Percentiles rank a stretch among this genome's conserved stretches.
These are phyloP conservation scores for Metschnikowia gruessii DNA, from an alignment of 805 yeast species.

Conservation along the genomic window DNA sequence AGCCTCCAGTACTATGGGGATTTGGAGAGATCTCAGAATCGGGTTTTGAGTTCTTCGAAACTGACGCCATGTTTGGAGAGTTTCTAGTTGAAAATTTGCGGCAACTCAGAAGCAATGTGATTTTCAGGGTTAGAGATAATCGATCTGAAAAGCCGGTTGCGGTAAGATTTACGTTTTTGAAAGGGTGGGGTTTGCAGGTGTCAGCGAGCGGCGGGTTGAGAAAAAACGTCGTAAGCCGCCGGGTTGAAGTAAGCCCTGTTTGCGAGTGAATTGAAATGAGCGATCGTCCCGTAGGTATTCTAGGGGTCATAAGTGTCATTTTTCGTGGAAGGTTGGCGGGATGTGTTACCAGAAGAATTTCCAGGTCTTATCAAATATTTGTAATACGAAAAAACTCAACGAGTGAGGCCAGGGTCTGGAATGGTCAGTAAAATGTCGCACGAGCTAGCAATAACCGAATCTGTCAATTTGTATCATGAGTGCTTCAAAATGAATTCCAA, in stretches of 20 bases:
- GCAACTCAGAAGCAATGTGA: neutral
- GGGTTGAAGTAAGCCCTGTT: neutral
- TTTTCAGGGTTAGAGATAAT: neutral
- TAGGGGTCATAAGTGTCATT: neutral
- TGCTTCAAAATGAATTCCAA: too few relatives aligned
- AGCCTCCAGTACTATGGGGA: neutral
- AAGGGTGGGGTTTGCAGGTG: constrained; percentile 1
- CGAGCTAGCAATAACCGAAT: neutral
- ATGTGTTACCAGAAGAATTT: neutral
- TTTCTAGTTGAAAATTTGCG: neutral
- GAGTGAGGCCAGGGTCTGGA: neutral
- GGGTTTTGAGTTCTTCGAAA: neutral
- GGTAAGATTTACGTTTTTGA: neutral
- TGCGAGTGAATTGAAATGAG: constrained; percentile 2
- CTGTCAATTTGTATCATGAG: too few relatives aligned
- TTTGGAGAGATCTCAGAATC: neutral
- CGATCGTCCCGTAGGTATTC: neutral
- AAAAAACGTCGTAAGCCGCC: constrained; percentile 7
- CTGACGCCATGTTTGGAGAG: neutral
- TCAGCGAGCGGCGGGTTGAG: constrained; percentile 2
- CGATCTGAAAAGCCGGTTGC: neutral
- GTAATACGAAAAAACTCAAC: neutral
- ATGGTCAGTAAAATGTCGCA: neutral
- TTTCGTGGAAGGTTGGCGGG: neutral
- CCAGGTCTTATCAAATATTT: neutral